phyloP scores from a whole-genome alignment of 202 grass and related monocot genomes.

The Musa balbisiana region DNA sequence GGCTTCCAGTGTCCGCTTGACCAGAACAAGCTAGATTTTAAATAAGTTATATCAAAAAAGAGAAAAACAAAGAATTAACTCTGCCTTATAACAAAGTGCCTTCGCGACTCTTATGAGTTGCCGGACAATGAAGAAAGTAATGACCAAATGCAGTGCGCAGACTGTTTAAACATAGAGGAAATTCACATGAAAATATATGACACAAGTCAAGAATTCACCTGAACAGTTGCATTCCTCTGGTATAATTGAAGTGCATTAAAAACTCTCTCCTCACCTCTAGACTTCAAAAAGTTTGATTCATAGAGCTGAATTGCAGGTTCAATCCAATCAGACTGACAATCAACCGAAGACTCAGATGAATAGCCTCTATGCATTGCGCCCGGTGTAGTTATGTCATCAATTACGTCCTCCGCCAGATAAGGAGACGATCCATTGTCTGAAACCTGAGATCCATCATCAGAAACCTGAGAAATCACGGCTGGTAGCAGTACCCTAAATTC shows the following conservation, averaged over 20 bases:
- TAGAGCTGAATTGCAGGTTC: constrained; percentile 65
- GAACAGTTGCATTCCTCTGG: constrained; percentile 39
- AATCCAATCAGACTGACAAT: constrained; percentile 66
- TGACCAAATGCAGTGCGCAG: too few species aligned
- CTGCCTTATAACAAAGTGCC: neutral
- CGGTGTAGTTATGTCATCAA: constrained; percentile 24
- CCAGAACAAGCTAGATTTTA: neutral
- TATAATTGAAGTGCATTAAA: constrained; percentile 41
- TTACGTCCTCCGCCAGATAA: constrained; percentile 21
- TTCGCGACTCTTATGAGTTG: too few species aligned
- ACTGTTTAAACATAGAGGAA: too few species aligned
- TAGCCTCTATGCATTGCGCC: constrained; percentile 24
- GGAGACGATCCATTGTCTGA: neutral
- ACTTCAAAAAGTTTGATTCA: constrained; percentile 38
- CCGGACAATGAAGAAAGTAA: too few species aligned
- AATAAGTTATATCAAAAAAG: neutral
- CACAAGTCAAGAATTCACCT: constrained; percentile 32
- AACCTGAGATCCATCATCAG: constrained; percentile 25
- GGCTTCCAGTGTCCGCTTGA: neutral
- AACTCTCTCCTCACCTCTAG: constrained; percentile 49
- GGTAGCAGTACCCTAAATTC: constrained; percentile 28
- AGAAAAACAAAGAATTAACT: neutral
- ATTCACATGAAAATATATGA: neutral
- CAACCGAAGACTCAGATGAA: constrained; percentile 41
- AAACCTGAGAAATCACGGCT: constrained; percentile 11